phyloP scores from a whole-genome alignment of 1,284 basidiomycete genomes.

The Cryptococcus amylolentus region DNA sequence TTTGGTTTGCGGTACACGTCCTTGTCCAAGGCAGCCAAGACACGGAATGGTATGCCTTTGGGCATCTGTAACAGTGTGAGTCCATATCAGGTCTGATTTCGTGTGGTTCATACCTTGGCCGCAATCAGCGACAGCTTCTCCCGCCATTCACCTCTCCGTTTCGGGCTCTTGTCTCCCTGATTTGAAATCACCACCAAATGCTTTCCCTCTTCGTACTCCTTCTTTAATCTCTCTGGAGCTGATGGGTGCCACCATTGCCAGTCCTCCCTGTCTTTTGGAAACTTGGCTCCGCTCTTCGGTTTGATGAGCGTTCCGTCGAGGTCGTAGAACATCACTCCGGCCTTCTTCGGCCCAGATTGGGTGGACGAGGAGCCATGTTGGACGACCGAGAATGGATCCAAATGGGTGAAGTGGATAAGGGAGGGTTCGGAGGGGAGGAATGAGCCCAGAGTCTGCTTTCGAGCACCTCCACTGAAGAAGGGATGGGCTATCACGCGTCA shows the following conservation, averaged over 20 bases:
- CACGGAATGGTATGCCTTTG: constrained; percentile 64
- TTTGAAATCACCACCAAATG: constrained; percentile 76
- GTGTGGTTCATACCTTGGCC: constrained; percentile 56
- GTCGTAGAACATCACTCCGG: constrained; percentile 75
- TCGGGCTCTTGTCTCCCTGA: constrained; percentile 57
- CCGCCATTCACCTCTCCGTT: constrained; percentile 62
- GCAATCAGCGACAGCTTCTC: constrained; percentile 68
- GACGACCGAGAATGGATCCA: constrained; percentile 35
- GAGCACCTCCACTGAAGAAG: constrained; percentile 26
- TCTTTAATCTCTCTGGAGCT: constrained; percentile 65
- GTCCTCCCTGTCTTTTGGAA: constrained; percentile 52
- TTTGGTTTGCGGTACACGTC: constrained; percentile 87
- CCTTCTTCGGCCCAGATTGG: constrained; percentile 11
- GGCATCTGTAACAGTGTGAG: constrained; percentile 55
- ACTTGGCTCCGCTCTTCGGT: constrained; percentile 55
- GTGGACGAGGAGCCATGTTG: constrained; percentile 1
- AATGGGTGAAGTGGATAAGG: constrained; percentile 40
- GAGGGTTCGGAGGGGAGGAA: constrained; percentile 31
- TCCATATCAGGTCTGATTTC: background rate
- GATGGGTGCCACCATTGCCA: constrained; percentile 74
- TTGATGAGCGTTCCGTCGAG: constrained; percentile 83
- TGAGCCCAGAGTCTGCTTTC: constrained; percentile 9
- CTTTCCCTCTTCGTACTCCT: constrained; percentile 64
- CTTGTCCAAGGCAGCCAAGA: constrained; percentile 63
- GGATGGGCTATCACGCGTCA: constrained; percentile 23